A percentile compares a stretch with the other conserved stretches of the same genome.
These are phyloP conservation scores for Selenicereus undatus DNA, from an alignment of 148 eudicot genomes.

Conservation along the genomic window DNA sequence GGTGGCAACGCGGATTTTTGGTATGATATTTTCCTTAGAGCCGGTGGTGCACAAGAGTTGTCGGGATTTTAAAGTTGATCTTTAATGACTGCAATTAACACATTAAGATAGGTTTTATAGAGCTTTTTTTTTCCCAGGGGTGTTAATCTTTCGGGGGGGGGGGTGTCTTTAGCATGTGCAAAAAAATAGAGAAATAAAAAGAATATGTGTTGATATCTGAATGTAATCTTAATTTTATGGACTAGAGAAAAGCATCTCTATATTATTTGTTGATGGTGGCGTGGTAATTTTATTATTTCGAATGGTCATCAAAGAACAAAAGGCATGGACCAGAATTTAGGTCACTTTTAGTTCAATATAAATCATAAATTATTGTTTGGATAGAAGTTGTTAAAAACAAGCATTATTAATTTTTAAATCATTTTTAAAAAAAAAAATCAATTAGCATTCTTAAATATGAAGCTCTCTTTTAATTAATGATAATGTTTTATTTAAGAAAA, in stretches of 20 bases:
- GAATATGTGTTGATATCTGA: background rate
- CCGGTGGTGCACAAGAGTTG: background rate
- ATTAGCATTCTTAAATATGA: background rate
- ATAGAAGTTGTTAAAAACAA: too few relatives aligned
- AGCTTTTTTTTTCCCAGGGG: background rate
- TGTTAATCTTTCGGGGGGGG: too few relatives aligned
- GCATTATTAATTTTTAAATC: background rate
- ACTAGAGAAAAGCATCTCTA: background rate
- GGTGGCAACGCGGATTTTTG: background rate
- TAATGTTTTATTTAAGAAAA: background rate
- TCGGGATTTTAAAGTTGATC: background rate
- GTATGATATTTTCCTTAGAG: background rate
- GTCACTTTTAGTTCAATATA: background rate
- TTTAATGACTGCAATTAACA: background rate
- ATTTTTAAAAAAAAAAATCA: background rate
- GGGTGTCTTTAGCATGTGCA: background rate
- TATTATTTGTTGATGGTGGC: background rate
- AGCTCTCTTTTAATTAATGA: background rate
- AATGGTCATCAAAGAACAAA: background rate
- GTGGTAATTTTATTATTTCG: too few relatives aligned
- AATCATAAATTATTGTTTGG: background rate
- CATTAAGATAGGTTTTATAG: too few relatives aligned
- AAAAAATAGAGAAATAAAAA: background rate
- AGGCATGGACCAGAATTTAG: background rate
- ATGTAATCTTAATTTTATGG: background rate